Base-by-base conservation (phyloP, 2,329 filamentous ascomycete species). In the Mycosphaerella sp. region DNA sequence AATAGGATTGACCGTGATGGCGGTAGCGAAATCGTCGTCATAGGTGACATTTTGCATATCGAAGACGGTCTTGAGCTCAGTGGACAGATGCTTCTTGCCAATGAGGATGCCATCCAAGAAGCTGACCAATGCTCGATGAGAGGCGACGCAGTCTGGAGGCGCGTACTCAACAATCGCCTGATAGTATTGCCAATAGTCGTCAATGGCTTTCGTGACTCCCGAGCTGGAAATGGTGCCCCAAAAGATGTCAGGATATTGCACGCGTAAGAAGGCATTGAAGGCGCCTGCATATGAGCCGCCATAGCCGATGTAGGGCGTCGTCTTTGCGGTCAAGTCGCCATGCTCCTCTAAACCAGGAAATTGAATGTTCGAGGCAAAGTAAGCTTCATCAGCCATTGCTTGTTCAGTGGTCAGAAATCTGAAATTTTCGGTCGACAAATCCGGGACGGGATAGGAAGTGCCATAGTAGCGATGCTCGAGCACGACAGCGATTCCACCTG, bases 381-480 rank as follows among this genome's bases (percentile, higher is more conserved):
- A 95, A 1, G 83, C 87, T 42, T 84, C 82, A 67, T 95, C 89
- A 6, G 88, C 89, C 39, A 95, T 68, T 0, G 89, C 83, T 69
- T 95, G 89, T 62, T 91, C 86, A 0, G 89, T 93, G 0, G 87
- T 85, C 64, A 95, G 74, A 74, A 93, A 95, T 2, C 89, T 84
- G 59, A 95, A 72, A 62, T 81, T 91, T 66, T 86, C 73, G 0
- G 82, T 84, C 0, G 79, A 79, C 17, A 92, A 75, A 64, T 91
- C 79, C 1, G 76, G 68, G 0, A 81, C 80, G 0, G 89, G 88
- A 51, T 85, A 83, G 67, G 86, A 91, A 10, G 77, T 78, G 53
- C 89, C 89, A 66, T 95, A 95, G 75, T 95, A 95, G 31, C 89
- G 82, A 56, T 95, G 89, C 73, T 95, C 89, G 2, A 95, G 78